Conservation (phyloP, 805 yeast genomes). For the Candida lessepsii region DNA sequence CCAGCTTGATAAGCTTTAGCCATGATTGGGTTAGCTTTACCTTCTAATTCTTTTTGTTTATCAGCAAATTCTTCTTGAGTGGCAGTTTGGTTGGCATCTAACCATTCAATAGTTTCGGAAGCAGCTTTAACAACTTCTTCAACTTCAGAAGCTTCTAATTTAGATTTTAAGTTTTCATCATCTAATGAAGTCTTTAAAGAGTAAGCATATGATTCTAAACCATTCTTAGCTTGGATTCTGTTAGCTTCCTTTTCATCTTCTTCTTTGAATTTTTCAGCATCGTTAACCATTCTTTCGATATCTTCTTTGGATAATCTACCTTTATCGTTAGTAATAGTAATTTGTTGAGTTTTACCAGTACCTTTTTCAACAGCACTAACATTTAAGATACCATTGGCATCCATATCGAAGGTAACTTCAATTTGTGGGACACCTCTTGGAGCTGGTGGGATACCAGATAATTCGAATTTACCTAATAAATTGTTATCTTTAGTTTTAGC, state of each 20-base stretch:
- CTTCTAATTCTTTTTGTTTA: constrained; percentile 94
- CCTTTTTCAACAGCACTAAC: constrained; percentile 97
- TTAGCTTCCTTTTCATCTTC: constrained; percentile 94
- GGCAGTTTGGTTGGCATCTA: constrained; percentile 91
- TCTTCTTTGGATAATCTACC: constrained; percentile 98
- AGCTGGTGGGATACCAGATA: constrained; percentile 95
- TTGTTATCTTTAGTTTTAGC: constrained; percentile 94
- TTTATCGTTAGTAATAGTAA: constrained; percentile 97
- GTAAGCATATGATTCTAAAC: constrained; percentile 92
- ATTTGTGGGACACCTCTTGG: constrained; percentile 99
- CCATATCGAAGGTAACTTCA: constrained; percentile 95
- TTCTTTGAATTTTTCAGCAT: constrained; percentile 96
- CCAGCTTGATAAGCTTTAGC: constrained; percentile 95
- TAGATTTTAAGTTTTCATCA: constrained; percentile 13
- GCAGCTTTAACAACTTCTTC: constrained; percentile 74
- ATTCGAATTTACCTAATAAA: constrained; percentile 94
- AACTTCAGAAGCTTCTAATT: constrained; percentile 47
- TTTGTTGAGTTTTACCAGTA: constrained; percentile 96
- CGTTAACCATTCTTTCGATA: constrained; percentile 95
- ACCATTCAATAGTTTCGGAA: constrained; percentile 85
- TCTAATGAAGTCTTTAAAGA: constrained; percentile 77
- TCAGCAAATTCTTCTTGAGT: constrained; percentile 88
- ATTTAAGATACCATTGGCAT: constrained; percentile 96
- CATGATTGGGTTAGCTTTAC: constrained; percentile 94
- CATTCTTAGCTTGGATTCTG: constrained; percentile 92